Percentiles rank a stretch among this genome's conserved stretches.
These are phyloP conservation scores for Hymenoscyphus infarciens DNA, from an alignment of 2,329 filamentous ascomycete species.

Conservation along the genomic window DNA sequence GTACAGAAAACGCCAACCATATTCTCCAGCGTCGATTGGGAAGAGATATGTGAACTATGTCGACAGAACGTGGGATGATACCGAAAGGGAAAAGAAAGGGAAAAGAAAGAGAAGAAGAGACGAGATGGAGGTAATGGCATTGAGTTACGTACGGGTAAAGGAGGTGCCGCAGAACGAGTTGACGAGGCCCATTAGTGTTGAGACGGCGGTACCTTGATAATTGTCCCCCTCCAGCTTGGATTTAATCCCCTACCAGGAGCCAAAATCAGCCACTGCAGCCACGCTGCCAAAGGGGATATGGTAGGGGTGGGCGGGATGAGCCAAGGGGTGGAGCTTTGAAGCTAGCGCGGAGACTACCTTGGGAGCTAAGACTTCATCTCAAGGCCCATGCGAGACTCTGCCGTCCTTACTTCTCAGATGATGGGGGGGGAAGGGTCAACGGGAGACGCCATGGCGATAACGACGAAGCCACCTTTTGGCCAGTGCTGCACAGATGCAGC, in stretches of 20 bases:
- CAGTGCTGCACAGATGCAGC: background rate
- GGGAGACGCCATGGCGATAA: slow-evolving; percentile 2
- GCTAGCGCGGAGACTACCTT: background rate
- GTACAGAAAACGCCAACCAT: slow-evolving; percentile 43
- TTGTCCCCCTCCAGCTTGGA: background rate
- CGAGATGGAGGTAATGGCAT: background rate
- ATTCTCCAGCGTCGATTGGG: background rate
- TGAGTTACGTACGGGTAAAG: background rate
- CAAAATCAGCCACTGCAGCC: background rate
- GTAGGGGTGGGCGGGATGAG: background rate
- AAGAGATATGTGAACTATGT: background rate
- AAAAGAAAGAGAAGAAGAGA: background rate
- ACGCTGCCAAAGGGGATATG: background rate
- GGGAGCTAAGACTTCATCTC: background rate
- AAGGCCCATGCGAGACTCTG: background rate
- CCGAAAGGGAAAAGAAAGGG: background rate
- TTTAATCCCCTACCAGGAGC: background rate
- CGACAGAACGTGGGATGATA: background rate
- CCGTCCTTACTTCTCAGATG: background rate
- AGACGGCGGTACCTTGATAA: background rate
- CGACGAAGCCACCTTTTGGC: background rate
- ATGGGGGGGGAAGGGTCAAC: background rate
- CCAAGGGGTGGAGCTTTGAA: background rate
- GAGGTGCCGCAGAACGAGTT: background rate
- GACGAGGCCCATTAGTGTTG: background rate